These are phyloP conservation scores for Cyberlindnera bimundalis DNA, from an alignment of 805 yeast species.

Conservation along the genomic window DNA sequence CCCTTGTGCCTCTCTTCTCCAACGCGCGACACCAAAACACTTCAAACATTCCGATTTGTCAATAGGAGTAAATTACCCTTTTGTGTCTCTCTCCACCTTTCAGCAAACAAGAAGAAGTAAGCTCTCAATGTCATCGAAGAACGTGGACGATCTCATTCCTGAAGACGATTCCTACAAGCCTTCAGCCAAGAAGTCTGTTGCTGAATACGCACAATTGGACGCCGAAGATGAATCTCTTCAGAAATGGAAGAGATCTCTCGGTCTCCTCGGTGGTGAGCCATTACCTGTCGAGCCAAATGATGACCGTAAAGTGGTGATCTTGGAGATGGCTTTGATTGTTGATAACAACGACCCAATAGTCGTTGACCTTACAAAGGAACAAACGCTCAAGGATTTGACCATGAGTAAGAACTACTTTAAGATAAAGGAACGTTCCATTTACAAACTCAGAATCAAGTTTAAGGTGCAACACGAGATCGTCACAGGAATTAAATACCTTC, in stretches of 20 bases:
- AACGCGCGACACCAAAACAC: background rate
- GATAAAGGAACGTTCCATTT: slow-evolving; percentile 75
- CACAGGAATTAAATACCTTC: slow-evolving; percentile 85
- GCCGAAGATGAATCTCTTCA: slow-evolving; percentile 88
- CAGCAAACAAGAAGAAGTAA: background rate
- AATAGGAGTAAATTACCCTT: background rate
- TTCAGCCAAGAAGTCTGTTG: slow-evolving; percentile 67
- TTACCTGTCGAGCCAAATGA: slow-evolving; percentile 67
- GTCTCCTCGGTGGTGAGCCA: slow-evolving; percentile 57
- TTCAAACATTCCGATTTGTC: background rate
- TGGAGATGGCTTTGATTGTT: slow-evolving; percentile 68
- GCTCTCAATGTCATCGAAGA: slow-evolving; percentile 11
- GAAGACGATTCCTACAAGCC: slow-evolving; percentile 57
- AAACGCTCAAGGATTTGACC: slow-evolving; percentile 48
- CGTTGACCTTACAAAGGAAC: slow-evolving; percentile 61
- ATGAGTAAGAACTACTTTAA: slow-evolving; percentile 58
- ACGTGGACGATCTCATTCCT: slow-evolving; percentile 53
- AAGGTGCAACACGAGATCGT: slow-evolving; percentile 87
- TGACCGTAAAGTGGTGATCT: slow-evolving; percentile 70
- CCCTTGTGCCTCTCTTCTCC: too few relatives aligned
- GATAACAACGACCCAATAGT: slow-evolving; percentile 69
- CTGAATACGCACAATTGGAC: slow-evolving; percentile 77
- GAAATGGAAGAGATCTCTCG: slow-evolving; percentile 89
- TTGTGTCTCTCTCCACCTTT: too few relatives aligned
- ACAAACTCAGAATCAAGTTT: slow-evolving; percentile 70